A percentile compares a stretch with the other conserved stretches of the same genome.
Evolutionary conservation across 2,329 filamentous ascomycete genomes (phyloP).

Genomic region (Sclerotinia glacialis): DNA sequence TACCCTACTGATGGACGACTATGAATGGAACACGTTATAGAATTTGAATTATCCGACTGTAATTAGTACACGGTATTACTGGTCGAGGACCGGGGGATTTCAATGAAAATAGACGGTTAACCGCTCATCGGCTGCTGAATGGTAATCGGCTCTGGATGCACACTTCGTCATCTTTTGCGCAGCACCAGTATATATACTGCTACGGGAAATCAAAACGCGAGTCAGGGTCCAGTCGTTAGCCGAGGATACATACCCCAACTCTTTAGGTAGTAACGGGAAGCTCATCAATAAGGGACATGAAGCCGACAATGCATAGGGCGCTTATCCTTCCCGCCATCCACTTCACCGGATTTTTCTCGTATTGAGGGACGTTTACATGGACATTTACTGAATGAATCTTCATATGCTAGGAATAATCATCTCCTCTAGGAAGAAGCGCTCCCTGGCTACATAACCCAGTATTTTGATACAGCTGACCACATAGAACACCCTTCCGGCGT

Average conservation of each 20-base stretch:
- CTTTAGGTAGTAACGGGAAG: neutral
- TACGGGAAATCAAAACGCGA: neutral
- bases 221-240: neutral
- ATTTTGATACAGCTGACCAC: neutral
- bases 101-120: neutral
- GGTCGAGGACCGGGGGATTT: neutral
- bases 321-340: neutral
- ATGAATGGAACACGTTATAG: neutral
- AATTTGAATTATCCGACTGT: neutral
- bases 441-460: too few relatives aligned
- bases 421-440: neutral
- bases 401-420: neutral
- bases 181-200: too few relatives aligned
- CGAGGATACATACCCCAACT: neutral
- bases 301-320: neutral
- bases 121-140: too few relatives aligned
- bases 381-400: neutral
- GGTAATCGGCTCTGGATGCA: too few relatives aligned
- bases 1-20: neutral
- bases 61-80: neutral
- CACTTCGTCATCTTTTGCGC: neutral
- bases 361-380: neutral
- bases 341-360: neutral
- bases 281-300: neutral
- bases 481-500: too few relatives aligned